Evolutionary conservation across 2,329 filamentous ascomycete species (phyloP).

Genomic region (Pseudodiploospora longispora): DNA sequence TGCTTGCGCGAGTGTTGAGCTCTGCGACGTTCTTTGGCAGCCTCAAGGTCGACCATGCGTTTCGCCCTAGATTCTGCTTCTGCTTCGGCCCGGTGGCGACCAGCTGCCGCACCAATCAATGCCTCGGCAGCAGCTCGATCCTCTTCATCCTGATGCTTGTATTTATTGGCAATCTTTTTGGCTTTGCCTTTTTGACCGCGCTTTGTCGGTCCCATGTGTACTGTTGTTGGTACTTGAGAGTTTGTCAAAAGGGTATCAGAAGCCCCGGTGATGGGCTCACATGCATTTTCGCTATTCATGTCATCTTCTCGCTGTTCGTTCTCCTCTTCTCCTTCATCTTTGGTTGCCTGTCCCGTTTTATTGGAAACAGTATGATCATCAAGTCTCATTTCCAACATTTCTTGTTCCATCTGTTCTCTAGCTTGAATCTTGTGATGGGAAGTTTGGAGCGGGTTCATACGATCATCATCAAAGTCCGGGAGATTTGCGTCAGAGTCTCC

Average conservation of each 20-base stretch:
- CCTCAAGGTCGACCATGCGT: slow-evolving; percentile 55
- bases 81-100: slow-evolving; percentile 59
- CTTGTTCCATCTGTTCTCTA: neutral
- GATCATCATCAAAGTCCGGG: slow-evolving; percentile 16
- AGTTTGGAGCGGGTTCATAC: slow-evolving; percentile 31
- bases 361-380: neutral
- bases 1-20: slow-evolving; percentile 74
- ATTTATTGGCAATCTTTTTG: slow-evolving; percentile 83
- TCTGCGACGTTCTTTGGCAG: slow-evolving; percentile 64
- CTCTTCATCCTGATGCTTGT: slow-evolving; percentile 90
- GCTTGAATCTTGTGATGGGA: neutral
- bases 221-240: neutral
- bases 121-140: slow-evolving; percentile 77
- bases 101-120: slow-evolving; percentile 70
- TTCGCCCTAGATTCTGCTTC: slow-evolving; percentile 64
- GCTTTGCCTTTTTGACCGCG: slow-evolving; percentile 75
- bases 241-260: slow-evolving; percentile 7
- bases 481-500: slow-evolving; percentile 25
- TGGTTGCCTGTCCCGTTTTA: slow-evolving; percentile 12
- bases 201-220: slow-evolving; percentile 39
- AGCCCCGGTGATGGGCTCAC: slow-evolving; percentile 12
- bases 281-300: slow-evolving; percentile 9
- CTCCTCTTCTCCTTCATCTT: slow-evolving; percentile 12
- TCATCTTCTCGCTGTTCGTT: slow-evolving; percentile 19
- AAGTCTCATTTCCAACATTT: neutral